Evolutionary conservation across 176 grass and related monocot species (phyloP).

Genomic region (Carex littledalei): DNA sequence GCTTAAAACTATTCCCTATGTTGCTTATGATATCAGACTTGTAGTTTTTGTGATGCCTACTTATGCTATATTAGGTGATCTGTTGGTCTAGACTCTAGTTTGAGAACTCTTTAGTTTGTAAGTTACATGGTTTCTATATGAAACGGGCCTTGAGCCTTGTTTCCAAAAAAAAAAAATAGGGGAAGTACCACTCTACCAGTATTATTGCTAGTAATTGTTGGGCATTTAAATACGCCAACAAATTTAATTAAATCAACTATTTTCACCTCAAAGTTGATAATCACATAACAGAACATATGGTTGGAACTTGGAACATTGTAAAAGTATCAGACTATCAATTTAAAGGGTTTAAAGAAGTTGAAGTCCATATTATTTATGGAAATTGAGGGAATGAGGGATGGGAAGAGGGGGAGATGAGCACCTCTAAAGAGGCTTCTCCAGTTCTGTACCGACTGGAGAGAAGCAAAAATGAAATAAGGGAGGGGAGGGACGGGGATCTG

Average conservation of each 20-base stretch:
- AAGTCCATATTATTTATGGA: background rate
- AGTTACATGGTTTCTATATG: no score
- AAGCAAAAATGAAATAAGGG: slow-evolving; percentile 5
- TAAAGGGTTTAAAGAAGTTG: background rate
- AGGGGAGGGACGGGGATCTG: slow-evolving; percentile 42
- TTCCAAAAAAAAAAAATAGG: no score
- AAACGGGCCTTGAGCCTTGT: no score
- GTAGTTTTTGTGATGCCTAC: no score
- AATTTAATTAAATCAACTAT: background rate
- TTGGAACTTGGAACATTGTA: background rate
- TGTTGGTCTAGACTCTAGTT: no score
- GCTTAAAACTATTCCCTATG: no score
- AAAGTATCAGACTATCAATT: background rate
- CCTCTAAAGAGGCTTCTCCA: background rate
- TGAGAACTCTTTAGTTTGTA: no score
- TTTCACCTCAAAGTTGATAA: background rate
- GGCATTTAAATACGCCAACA: background rate
- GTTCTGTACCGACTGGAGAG: background rate
- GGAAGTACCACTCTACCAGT: background rate
- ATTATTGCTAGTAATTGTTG: background rate
- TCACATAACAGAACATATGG: background rate
- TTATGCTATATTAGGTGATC: no score
- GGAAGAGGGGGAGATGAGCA: background rate
- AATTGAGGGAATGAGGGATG: background rate
- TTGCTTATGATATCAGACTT: no score